Base-by-base conservation (phyloP, 805 yeast species). In the Barnettozyma sucrosica region DNA sequence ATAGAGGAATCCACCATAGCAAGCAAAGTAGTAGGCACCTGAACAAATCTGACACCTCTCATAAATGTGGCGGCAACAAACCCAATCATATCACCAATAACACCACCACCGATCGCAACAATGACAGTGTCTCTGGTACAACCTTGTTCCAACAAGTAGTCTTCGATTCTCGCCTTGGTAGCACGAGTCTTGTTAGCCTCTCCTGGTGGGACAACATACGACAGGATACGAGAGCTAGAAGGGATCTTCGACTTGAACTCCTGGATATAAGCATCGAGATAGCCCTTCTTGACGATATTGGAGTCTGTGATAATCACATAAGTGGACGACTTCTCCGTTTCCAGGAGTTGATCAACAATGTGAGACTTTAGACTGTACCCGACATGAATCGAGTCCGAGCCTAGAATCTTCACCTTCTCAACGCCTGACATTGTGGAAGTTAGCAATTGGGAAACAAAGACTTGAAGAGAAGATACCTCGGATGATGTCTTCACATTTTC, bases 51-150 rank as follows among this genome's bases (percentile, higher is more conserved):
- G 8, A 93, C 95, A 48, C 99, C 99, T 64, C 99, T 79, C 99
- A 93, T 93, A 66, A 93, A 93, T 2, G 99, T 93, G 28, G 99
- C 92, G n/a, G 99, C 99, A 37, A 93, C 98, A 64, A 81, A 93
- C 4, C 99, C 99, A 55, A 92, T 87, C 99, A 93, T 92, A 64
- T 93, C 99, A 51, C 99, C 99, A 66, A 93, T 92, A 45, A 93
- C 95, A 58, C 99, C 99, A 55, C 99, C 99, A 52, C 99, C 99
- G 50, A 93, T 80, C 8, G 99, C 99, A 42, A 93, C 69, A 48
- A 93, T 81, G 23, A 93, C 88, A 3, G 98, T 89, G 65, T 93
- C 99, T 67, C 99, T 80, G 14, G 98, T 93, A 66, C 99, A 93
- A 23, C 96, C 95, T 61, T 88, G 69, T 5, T 68, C 60, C 52